Conservation (phyloP, 805 yeast genomes). For the Vanderwaltozyma polyspora region DNA sequence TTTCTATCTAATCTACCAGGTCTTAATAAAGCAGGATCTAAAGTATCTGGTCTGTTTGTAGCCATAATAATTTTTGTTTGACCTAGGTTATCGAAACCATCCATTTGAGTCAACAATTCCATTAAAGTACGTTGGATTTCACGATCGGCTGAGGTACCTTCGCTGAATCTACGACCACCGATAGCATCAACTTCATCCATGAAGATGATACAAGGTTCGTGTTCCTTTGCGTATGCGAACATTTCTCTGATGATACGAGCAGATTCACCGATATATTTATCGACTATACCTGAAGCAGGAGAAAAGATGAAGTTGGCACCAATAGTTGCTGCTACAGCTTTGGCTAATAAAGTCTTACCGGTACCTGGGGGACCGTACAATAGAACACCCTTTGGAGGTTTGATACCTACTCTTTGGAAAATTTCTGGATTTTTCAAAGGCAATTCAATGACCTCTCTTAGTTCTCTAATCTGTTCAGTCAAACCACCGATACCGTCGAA, state of each 20-base stretch:
- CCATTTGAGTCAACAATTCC: slow-evolving; percentile 97
- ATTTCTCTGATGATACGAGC: slow-evolving; percentile 94
- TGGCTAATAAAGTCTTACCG: slow-evolving; percentile 90
- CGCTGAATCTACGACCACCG: slow-evolving; percentile 95
- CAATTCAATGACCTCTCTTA: slow-evolving; percentile 93
- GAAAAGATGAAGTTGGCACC: slow-evolving; percentile 96
- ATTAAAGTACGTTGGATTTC: slow-evolving; percentile 95
- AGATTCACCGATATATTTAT: slow-evolving; percentile 94
- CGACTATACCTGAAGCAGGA: slow-evolving; percentile 98
- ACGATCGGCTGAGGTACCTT: slow-evolving; percentile 97
- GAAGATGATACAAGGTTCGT: slow-evolving; percentile 94
- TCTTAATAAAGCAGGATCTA: slow-evolving; percentile 93
- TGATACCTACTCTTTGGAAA: slow-evolving; percentile 90
- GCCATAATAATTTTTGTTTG: slow-evolving; percentile 98
- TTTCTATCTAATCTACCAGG: slow-evolving; percentile 97
- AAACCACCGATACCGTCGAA: slow-evolving; percentile 95
- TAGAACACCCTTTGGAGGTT: slow-evolving; percentile 97
- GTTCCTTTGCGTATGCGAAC: slow-evolving; percentile 96
- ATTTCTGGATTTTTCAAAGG: slow-evolving; percentile 96
- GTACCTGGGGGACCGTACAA: slow-evolving; percentile 99
- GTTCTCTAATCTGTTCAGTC: slow-evolving; percentile 88
- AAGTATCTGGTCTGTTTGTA: slow-evolving; percentile 96
- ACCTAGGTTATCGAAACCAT: slow-evolving; percentile 93
- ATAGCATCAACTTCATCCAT: slow-evolving; percentile 99
- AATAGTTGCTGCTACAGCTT: slow-evolving; percentile 96